Evolutionary conservation across 2,329 filamentous ascomycete genomes (phyloP), one percentile per base, ranked within the genome.

Genomic region (Cercospora zeina): DNA sequence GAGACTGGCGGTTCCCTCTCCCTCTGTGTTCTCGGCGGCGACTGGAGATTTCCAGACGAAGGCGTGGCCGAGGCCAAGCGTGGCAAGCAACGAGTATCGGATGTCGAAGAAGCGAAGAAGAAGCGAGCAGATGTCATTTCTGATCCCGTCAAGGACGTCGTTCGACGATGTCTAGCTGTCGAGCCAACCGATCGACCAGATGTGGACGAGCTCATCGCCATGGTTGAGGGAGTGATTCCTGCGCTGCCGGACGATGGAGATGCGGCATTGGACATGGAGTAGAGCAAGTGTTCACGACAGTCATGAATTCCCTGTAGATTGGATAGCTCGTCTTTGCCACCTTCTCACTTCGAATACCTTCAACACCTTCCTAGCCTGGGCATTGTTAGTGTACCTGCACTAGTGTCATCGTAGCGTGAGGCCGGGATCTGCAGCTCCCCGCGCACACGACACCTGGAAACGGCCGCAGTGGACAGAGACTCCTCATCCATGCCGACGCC

Each of bases 11-110:
- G 95, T 49, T 95, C 89, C 67, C 80, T 99, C 67, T 96, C 90
- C 69, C 89, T 97, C 69, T 97, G 93, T 75, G 90, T 97, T 16
- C 80, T 96, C 14, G 90, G 92, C 63, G 95, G 93, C 39, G 93
- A 97, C 77, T 99, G 95, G 93, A 84, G 92, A 56, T 99, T 97
- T 77, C 95, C 95, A 0, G 93, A 96, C 70, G 93, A 97, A 74
- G 87, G 88, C 0, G 84, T 85, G 3, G 82, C 82, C 47, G 85
- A 84, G 58, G 80, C 75, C 6, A 78, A 78, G 70, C 80, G 79
- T 54, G 81, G 85, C 49, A 85, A 87, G 74, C 80, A 82, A 68
- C 83, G 82, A 67, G 75, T 73, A 10, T 69, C 67, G 10, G 69
- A 73, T 56, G 67, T 59, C 7, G 71, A 71, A 10, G 63, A 71